A percentile compares a stretch with the other conserved stretches of the same genome.
These are phyloP conservation scores for Epichloe uncinata DNA, from an alignment of 2,329 filamentous ascomycete species.

Conservation along the genomic window DNA sequence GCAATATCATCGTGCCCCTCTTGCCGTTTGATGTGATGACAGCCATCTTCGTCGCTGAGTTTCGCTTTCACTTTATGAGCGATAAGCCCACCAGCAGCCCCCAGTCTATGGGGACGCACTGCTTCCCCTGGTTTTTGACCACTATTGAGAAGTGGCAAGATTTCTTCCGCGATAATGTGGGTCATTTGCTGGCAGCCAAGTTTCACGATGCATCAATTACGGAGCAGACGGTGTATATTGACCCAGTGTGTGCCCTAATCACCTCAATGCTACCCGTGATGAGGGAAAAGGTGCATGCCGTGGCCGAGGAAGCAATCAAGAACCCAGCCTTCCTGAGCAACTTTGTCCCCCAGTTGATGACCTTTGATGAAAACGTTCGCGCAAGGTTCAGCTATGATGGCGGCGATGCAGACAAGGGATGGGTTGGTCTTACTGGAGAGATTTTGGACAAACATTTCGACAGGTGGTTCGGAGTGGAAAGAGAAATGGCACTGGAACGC, in stretches of 20 bases:
- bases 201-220: slow-evolving; percentile 52
- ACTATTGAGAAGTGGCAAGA: slow-evolving; percentile 47
- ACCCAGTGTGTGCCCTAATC: slow-evolving; percentile 76
- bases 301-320: slow-evolving; percentile 55
- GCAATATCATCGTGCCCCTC: slow-evolving; percentile 34
- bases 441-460: slow-evolving; percentile 71
- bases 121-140: slow-evolving; percentile 45
- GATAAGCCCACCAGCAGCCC: slow-evolving; percentile 66
- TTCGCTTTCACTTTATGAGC: slow-evolving; percentile 88
- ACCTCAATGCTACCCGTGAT: slow-evolving; percentile 76
- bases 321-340: slow-evolving; percentile 74
- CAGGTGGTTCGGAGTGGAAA: slow-evolving; percentile 79
- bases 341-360: slow-evolving; percentile 76
- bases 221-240: slow-evolving; percentile 62
- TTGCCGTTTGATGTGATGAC: slow-evolving; percentile 74
- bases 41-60: slow-evolving; percentile 69
- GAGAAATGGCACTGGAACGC: slow-evolving; percentile 73
- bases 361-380: slow-evolving; percentile 69
- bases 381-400: slow-evolving; percentile 71
- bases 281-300: slow-evolving; percentile 57
- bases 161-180: slow-evolving; percentile 59
- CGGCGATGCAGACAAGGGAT: slow-evolving; percentile 51
- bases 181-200: slow-evolving; percentile 64
- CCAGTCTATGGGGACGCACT: slow-evolving; percentile 40
- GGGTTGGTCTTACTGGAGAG: slow-evolving; percentile 74